phyloP scores from a whole-genome alignment of 495 filamentous ascomycete genomes.

The Annulohypoxylon nitens region DNA sequence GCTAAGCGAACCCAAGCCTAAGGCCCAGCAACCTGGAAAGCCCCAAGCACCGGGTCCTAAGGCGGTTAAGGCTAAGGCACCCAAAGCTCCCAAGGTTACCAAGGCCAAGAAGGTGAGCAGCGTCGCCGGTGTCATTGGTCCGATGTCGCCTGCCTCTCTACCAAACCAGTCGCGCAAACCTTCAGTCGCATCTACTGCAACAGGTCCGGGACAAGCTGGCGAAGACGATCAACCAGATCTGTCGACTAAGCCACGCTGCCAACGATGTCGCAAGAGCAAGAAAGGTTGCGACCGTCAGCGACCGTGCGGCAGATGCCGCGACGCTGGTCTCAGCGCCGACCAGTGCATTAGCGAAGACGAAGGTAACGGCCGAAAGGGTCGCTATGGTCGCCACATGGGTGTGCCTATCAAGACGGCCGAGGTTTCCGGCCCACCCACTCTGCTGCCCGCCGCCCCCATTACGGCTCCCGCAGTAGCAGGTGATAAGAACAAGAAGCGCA shows the following conservation, averaged over 20 bases:
- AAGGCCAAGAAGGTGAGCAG: conserved; percentile 69
- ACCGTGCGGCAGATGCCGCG: conserved; percentile 93
- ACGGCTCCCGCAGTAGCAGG: conserved; percentile 40
- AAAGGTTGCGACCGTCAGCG: conserved; percentile 98
- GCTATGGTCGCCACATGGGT: conserved; percentile 95
- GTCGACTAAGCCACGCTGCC: conserved; percentile 94
- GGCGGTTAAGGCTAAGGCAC: conserved; percentile 59
- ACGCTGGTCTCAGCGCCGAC: conserved; percentile 92
- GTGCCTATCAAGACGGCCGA: conserved; percentile 83
- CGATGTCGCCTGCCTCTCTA: conserved; percentile 78
- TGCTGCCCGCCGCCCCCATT: conserved; percentile 59
- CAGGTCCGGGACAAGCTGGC: conserved; percentile 72
- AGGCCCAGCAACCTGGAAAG: conserved; percentile 58
- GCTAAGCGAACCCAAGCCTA: conserved; percentile 52
- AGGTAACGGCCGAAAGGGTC: conserved; percentile 94
- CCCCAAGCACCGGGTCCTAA: conserved; percentile 58
- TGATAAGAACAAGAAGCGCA: conserved; percentile 65
- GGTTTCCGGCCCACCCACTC: conserved; percentile 47
- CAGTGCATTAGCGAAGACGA: conserved; percentile 97
- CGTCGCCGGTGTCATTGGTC: conserved; percentile 55
- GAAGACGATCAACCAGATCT: conserved; percentile 89
- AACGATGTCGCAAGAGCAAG: conserved; percentile 98
- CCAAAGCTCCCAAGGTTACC: conserved; percentile 58
- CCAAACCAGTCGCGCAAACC: conserved; percentile 79
- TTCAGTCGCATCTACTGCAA: conserved; percentile 78